Conservation (phyloP, 139 green algal species). For the Astrephomene gubernaculifera region DNA sequence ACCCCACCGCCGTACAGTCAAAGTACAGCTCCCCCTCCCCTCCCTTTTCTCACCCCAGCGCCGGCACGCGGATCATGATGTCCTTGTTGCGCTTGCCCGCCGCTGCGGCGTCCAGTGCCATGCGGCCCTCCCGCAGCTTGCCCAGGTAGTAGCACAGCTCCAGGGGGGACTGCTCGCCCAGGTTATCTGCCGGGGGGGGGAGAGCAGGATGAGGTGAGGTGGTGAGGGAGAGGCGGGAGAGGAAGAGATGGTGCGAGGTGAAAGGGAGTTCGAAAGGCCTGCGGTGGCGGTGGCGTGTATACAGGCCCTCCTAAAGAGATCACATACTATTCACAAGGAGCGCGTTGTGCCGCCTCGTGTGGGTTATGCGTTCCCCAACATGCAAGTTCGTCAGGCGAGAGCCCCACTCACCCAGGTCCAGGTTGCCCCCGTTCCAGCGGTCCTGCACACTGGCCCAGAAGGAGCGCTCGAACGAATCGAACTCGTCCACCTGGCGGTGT, state of each 20-base stretch:
- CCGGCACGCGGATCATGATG: constrained; percentile 9
- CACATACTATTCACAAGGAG: too few relatives aligned
- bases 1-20: too few relatives aligned
- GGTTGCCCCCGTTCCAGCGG: not conserved
- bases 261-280: too few relatives aligned
- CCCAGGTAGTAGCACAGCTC: constrained; percentile 43
- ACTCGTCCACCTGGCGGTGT: constrained; percentile 22
- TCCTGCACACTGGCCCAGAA: constrained; percentile 25
- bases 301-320: too few relatives aligned
- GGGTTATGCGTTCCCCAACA: too few relatives aligned
- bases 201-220: too few relatives aligned
- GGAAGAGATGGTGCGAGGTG: too few relatives aligned
- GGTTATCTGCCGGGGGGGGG: not conserved
- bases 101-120: not conserved
- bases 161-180: constrained; percentile 14
- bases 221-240: too few relatives aligned
- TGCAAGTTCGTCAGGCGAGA: too few relatives aligned
- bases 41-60: not conserved
- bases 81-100: not conserved
- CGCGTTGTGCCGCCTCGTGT: too few relatives aligned
- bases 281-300: too few relatives aligned
- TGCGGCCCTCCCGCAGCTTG: constrained; percentile 21
- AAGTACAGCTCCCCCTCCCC: not conserved
- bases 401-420: constrained; percentile 38
- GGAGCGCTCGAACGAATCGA: constrained; percentile 19